Base-by-base conservation (phyloP, 2,329 filamentous ascomycete genomes). In the Nigrospora sphaerica region DNA sequence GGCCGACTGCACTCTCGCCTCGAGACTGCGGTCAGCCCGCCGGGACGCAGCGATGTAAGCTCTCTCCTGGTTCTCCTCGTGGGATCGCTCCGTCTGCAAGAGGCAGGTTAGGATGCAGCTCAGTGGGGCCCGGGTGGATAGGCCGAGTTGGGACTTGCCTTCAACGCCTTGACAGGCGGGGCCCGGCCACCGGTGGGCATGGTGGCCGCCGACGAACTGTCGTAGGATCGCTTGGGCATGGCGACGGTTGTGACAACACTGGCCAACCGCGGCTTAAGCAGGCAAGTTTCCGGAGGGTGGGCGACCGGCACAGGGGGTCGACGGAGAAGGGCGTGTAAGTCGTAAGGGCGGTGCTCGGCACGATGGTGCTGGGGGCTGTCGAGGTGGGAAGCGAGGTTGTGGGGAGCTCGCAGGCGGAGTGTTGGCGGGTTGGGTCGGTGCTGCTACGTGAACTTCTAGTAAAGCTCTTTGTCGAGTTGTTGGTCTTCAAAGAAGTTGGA, bases 31-130 rank as follows among this genome's bases (percentile, higher is more conserved):
- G 59, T 96, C 92, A 56, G 86, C 86, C 53, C 92, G 78, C 53
- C 91, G 75, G 6, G 92, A 96, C 4, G 91, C 91, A 12, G 91
- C 91, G 55, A 96, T 93, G 62, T 95, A 96, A 18, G 91, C 91
- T 59, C 91, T 77, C 65, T 92, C 88, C 60, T 89, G 85, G 56
- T 92, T 91, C 64, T 91, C 86, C 55, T 87, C 85, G 52, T 89
- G 85, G 3, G 85, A 87, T 38, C 86, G 73, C 64, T 88, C 85
- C 3, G 83, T 86, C 80, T 88, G 47, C 16, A 19, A 33, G 5
- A 9, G 28, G 3, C 44, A 13, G 18, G 51, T 64, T 55, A 61
- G 57, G 37, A n/a, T 11, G 2, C 45, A 17, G 9, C 9, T 32
- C 14, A 1, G 11, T n/a, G 12, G 13, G 12, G 19, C 7, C 13